Evolutionary conservation across 2,329 filamentous ascomycete species (phyloP), one percentile per base, ranked within the genome.

Genomic region (Penicillium capsulatum): DNA sequence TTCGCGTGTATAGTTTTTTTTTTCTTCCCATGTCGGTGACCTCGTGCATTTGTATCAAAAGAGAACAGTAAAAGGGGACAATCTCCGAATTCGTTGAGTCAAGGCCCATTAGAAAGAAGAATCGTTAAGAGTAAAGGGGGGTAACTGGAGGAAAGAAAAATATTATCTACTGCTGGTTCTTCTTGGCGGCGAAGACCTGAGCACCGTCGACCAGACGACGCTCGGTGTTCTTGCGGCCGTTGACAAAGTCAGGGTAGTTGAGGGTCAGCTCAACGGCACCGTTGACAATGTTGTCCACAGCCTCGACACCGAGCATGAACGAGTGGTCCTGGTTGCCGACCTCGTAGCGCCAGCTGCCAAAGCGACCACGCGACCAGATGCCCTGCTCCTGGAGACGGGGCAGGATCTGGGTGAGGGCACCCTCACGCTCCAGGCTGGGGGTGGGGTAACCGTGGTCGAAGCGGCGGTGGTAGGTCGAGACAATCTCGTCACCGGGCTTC

Each of bases 391-490:
- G 84, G 44, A 98, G 83, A 73, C 87, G 90, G 59, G 92, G 92
- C 36, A 98, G 83, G 40, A 98, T 81, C 73, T 96, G 73, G 70
- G 84, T 94, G 54, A 98, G 81, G 32, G 92, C 89, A 54, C 87
- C 90, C 69, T 98, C 92, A 69, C 92, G 86, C 80, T 97, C 92
- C 28, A 98, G 81, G 22, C 84, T 80, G 17, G 92, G 92, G 11
- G 92, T 98, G 47, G 92, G 92, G 76, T 98, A 98, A 54, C 92
- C 92, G 75, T 97, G 92, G 68, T 96, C 86, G 70, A 98, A 98
- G 69, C 86, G 82, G 70, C 92, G 88, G 79, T 96, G 88, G 76
- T 98, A 98, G 53, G 90, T 96, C 36, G 89, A 95, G 59, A 98
- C 89, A 52, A 98, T 94, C 74, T 96, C 91, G 60, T 97, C 92